Percentiles rank a stretch among this genome's conserved stretches.
Conservation (phyloP, 805 yeast species). For the Saturnispora zaruensis region DNA sequence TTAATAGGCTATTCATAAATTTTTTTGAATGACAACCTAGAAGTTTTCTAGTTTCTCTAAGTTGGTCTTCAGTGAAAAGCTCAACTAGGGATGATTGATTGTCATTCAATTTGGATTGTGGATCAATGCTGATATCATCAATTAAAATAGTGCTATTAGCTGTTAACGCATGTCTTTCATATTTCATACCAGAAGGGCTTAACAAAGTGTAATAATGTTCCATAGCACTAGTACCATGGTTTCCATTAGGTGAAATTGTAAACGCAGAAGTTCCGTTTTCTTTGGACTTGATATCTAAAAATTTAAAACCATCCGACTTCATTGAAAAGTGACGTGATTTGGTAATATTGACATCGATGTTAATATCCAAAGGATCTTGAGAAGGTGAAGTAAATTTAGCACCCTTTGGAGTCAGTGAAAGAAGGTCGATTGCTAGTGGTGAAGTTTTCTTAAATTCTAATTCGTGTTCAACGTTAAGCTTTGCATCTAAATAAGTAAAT, state of each 20-base stretch:
- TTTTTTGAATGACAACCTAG: not conserved
- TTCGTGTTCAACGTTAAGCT: conserved; percentile 16
- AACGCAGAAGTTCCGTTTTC: conserved; percentile 41
- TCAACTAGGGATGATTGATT: not conserved
- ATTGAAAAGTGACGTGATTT: conserved; percentile 9
- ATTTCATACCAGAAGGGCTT: conserved; percentile 18
- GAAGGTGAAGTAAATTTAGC: not conserved
- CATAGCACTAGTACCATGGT: conserved; percentile 36
- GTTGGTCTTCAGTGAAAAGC: not conserved
- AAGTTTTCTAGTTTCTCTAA: not conserved
- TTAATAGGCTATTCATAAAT: not conserved
- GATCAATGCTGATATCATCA: conserved; percentile 19
- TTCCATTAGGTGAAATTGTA: conserved; percentile 36
- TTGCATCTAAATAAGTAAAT: conserved; percentile 20
- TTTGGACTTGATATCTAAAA: conserved; percentile 22
- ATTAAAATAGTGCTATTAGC: conserved; percentile 25
- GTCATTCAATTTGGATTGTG: too few species aligned
- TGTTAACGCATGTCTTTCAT: conserved; percentile 27
- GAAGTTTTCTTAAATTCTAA: conserved; percentile 18
- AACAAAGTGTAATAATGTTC: conserved; percentile 27
- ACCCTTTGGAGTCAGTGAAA: conserved; percentile 24
- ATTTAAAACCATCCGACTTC: conserved; percentile 17
- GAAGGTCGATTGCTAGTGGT: conserved; percentile 25
- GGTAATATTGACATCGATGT: conserved; percentile 21
- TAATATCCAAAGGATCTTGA: conserved; percentile 13